phyloP scores from a whole-genome alignment of 148 eudicot species.

The Diospyros lotus region DNA sequence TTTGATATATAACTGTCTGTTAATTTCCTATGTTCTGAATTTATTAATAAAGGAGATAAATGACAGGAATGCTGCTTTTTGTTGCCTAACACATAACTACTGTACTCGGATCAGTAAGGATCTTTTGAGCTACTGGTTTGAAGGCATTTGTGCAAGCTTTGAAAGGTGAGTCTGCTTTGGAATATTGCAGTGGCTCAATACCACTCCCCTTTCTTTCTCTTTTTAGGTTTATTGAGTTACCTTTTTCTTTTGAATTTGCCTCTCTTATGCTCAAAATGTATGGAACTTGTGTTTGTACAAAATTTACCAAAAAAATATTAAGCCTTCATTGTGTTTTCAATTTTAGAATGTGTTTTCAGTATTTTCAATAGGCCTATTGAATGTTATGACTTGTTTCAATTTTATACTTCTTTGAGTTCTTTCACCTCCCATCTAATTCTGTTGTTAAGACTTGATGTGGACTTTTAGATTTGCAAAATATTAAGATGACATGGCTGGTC shows the following conservation, averaged over 20 bases:
- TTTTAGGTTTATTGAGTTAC: not conserved
- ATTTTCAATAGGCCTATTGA: no score
- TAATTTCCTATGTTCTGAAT: slow-evolving; percentile 4
- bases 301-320: no score
- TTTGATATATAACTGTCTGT: not conserved
- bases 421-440: no score
- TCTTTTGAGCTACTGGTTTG: slow-evolving; percentile 73
- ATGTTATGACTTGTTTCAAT: no score
- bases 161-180: slow-evolving; percentile 53
- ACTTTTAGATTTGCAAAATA: no score
- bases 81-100: slow-evolving; percentile 49
- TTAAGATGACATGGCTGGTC: no score
- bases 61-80: slow-evolving; percentile 88
- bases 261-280: no score
- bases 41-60: slow-evolving; percentile 7
- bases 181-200: slow-evolving; percentile 4
- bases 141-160: slow-evolving; percentile 63
- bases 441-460: no score
- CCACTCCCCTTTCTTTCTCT: not conserved
- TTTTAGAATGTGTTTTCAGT: no score
- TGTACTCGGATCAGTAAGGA: slow-evolving; percentile 49
- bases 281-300: no score
- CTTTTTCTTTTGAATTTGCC: not conserved
- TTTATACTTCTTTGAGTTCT: no score
- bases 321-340: no score